phyloP scores from a whole-genome alignment of 148 eudicot genomes.

The Vaccinium vitisidaea region DNA sequence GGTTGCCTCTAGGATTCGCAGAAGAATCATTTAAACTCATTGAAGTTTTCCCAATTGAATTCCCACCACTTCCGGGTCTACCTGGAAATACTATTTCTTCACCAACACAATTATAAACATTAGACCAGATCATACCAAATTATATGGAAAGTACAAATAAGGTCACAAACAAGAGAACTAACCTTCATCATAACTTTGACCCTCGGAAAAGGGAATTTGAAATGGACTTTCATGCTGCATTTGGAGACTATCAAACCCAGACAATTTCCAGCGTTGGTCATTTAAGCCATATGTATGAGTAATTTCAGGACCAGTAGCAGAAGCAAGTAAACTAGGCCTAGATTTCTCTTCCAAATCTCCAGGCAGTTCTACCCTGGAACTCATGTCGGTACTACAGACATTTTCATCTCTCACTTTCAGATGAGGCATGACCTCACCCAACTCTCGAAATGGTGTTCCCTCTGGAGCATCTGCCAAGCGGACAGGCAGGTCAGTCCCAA shows the following conservation, averaged over 20 bases:
- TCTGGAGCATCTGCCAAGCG: slow-evolving; percentile 77
- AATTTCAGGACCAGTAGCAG: slow-evolving; percentile 37
- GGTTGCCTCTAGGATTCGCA: slow-evolving; percentile 32
- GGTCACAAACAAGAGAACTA: not conserved
- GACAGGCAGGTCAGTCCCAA: slow-evolving; percentile 80
- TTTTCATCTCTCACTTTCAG: slow-evolving; percentile 43
- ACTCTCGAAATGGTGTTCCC: slow-evolving; percentile 55
- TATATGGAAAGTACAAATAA: not conserved
- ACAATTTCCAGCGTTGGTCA: slow-evolving; percentile 44
- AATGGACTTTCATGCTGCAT: slow-evolving; percentile 37
- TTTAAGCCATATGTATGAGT: slow-evolving; percentile 28
- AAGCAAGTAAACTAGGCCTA: slow-evolving; percentile 26
- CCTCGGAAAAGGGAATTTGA: slow-evolving; percentile 39
- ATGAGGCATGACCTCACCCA: slow-evolving; percentile 89
- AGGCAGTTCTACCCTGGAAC: slow-evolving; percentile 36
- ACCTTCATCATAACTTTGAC: slow-evolving; percentile 74
- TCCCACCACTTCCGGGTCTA: slow-evolving; percentile 64
- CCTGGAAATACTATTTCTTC: slow-evolving; percentile 88
- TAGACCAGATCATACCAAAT: slow-evolving; percentile 6
- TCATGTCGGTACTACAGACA: slow-evolving; percentile 28
- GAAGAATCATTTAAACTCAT: slow-evolving; percentile 38
- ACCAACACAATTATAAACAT: slow-evolving; percentile 4
- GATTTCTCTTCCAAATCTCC: slow-evolving; percentile 28
- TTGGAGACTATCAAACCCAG: slow-evolving; percentile 41
- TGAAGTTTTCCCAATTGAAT: slow-evolving; percentile 34